These are phyloP conservation scores for Phtheirospermum japonicum DNA, from an alignment of 257 asterid species.

Conservation along the genomic window DNA sequence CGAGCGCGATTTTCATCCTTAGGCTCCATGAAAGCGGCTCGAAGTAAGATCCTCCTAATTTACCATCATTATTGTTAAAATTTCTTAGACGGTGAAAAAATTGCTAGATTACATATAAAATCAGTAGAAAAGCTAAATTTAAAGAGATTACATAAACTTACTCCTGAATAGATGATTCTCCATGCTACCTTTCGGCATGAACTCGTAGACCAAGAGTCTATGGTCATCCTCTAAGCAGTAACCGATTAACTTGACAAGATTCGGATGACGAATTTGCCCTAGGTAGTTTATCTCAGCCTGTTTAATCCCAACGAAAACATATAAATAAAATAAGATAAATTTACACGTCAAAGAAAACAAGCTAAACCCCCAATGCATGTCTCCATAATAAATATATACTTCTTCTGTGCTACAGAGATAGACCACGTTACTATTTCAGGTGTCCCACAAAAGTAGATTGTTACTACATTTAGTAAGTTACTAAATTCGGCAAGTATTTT, in stretches of 20 bases:
- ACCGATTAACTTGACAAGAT: conserved; percentile 82
- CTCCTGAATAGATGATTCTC: conserved; percentile 92
- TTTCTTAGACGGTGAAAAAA: not conserved
- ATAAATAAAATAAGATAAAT: not conserved
- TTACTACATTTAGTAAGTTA: no score
- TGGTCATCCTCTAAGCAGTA: conserved; percentile 93
- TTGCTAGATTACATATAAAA: not conserved
- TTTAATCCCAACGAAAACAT: conserved; percentile 4
- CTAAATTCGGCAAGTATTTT: no score
- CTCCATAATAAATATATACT: not conserved
- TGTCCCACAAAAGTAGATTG: no score
- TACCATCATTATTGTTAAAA: conserved; percentile 12
- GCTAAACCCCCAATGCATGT: not conserved
- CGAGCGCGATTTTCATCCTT: conserved; percentile 77
- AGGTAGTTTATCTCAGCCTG: conserved; percentile 93
- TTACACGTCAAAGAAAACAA: not conserved
- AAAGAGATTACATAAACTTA: conserved; percentile 37
- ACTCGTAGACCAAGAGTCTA: conserved; percentile 79
- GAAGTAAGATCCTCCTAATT: conserved; percentile 79
- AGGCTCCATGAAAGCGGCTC: conserved; percentile 73
- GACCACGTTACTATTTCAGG: not conserved
- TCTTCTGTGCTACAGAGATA: no score
- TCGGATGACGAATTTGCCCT: conserved; percentile 77
- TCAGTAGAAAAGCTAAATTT: no score
- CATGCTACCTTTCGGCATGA: conserved; percentile 94